Conservation (phyloP, 2,329 filamentous ascomycete species). For the Xylariaceae sp. region DNA sequence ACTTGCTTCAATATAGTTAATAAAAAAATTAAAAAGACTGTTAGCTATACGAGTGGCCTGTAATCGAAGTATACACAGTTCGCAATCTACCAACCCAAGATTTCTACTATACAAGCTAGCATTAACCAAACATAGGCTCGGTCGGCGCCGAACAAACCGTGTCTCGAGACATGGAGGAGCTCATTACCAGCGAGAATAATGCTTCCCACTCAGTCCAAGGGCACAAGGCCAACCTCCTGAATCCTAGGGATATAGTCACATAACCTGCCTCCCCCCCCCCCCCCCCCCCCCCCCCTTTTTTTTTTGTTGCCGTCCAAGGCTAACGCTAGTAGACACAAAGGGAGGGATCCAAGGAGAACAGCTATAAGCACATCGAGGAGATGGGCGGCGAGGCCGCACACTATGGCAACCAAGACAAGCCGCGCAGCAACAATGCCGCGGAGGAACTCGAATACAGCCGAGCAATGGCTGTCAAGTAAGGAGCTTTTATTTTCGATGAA, state of each 20-base stretch:
- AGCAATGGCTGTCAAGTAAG: slow-evolving; percentile 23
- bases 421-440: slow-evolving; percentile 45
- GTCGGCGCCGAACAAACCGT: slow-evolving; percentile 14
- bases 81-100: neutral
- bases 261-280: too few relatives aligned
- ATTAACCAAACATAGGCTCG: slow-evolving; percentile 8
- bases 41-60: neutral
- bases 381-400: slow-evolving; percentile 48
- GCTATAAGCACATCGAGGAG: slow-evolving; percentile 43
- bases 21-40: neutral
- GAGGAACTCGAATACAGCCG: slow-evolving; percentile 44
- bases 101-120: neutral
- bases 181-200: slow-evolving; percentile 11
- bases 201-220: slow-evolving; percentile 32
- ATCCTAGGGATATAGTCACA: slow-evolving; percentile 45
- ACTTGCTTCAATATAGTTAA: neutral
- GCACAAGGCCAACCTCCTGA: slow-evolving; percentile 52
- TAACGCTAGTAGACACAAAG: slow-evolving; percentile 43
- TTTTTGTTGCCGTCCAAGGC: neutral
- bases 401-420: slow-evolving; percentile 46
- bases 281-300: too few relatives aligned
- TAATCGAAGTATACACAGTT: neutral
- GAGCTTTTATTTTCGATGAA: too few relatives aligned
- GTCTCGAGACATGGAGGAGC: slow-evolving; percentile 15
- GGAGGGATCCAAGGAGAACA: slow-evolving; percentile 49